phyloP scores from a whole-genome alignment of 2,329 filamentous ascomycete species.

The Monilinia laxa region DNA sequence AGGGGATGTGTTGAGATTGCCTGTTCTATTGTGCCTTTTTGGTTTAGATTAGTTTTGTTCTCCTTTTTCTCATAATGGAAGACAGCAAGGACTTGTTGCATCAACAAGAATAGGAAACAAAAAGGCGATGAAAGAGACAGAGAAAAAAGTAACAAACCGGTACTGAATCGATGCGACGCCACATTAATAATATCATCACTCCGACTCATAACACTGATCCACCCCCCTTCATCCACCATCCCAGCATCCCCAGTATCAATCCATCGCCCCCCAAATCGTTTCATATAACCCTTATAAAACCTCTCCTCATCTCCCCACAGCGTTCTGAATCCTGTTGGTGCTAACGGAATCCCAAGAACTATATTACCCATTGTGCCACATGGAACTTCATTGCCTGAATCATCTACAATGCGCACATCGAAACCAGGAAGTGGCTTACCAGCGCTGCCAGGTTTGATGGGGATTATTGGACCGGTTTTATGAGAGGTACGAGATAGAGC shows the following conservation, averaged over 20 bases:
- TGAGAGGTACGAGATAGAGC: slow-evolving; percentile 51
- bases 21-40: slow-evolving; percentile 79
- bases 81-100: not conserved
- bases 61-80: not conserved
- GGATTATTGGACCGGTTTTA: slow-evolving; percentile 48
- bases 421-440: slow-evolving; percentile 92
- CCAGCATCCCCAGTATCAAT: slow-evolving; percentile 90
- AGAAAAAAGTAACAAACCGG: slow-evolving; percentile 56
- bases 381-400: slow-evolving; percentile 70
- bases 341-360: slow-evolving; percentile 77
- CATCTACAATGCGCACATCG: slow-evolving; percentile 80
- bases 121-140: not conserved
- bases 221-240: slow-evolving; percentile 73
- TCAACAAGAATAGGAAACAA: not conserved
- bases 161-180: slow-evolving; percentile 88
- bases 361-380: slow-evolving; percentile 85
- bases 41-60: not conserved
- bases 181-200: slow-evolving; percentile 91
- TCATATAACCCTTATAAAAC: slow-evolving; percentile 83
- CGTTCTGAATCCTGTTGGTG: slow-evolving; percentile 81
- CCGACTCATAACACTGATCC: slow-evolving; percentile 63
- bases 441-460: slow-evolving; percentile 79
- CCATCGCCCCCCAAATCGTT: slow-evolving; percentile 78
- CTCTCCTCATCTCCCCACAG: slow-evolving; percentile 83
- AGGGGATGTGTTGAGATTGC: slow-evolving; percentile 77